These are phyloP conservation scores for Medicago arabica DNA, from an alignment of 306 rosid genomes.

Conservation along the genomic window DNA sequence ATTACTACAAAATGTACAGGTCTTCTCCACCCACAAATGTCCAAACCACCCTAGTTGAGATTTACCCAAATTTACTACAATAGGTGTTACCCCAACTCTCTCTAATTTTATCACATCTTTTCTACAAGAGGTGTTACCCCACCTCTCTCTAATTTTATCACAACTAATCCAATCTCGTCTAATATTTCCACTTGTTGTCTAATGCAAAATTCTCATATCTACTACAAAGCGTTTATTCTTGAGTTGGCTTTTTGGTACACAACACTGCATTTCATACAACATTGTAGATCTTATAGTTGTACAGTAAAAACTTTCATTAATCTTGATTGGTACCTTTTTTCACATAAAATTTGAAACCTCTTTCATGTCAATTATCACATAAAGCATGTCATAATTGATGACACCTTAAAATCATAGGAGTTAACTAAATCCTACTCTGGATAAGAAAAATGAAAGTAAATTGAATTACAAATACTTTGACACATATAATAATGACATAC, in stretches of 20 bases:
- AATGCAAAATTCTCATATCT: background rate
- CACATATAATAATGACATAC: constrained; percentile 51
- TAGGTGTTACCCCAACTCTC: background rate
- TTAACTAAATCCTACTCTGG: constrained; percentile 21
- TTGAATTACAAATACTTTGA: constrained; percentile 14
- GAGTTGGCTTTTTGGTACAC: background rate
- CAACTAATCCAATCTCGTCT: background rate
- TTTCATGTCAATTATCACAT: constrained; percentile 3
- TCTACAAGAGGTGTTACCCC: background rate
- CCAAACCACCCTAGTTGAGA: background rate
- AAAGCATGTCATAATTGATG: constrained; percentile 10
- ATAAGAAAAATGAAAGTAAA: background rate
- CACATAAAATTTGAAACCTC: background rate
- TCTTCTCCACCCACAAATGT: background rate
- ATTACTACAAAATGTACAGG: background rate
- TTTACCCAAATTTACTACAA: background rate
- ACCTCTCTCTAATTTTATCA: background rate
- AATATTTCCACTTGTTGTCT: background rate
- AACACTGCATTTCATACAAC: background rate
- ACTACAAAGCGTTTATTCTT: background rate
- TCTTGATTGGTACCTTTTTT: background rate
- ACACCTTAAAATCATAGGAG: constrained; percentile 4
- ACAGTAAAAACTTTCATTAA: background rate
- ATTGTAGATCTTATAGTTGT: background rate
- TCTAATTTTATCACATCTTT: background rate